phyloP scores from a whole-genome alignment of 306 rosid genomes.

The Adenanthera pavonina region DNA sequence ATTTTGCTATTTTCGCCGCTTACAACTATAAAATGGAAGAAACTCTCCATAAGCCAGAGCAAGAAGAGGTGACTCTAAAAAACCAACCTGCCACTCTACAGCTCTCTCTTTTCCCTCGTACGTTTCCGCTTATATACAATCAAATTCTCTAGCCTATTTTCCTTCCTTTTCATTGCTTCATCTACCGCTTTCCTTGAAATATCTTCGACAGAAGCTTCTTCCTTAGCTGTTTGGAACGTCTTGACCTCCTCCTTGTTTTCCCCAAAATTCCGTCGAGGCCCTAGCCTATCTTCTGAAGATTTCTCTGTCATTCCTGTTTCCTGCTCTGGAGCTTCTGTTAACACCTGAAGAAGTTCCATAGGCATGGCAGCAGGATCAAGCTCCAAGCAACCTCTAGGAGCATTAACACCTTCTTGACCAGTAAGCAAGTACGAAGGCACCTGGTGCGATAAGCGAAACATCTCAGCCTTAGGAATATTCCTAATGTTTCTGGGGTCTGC shows the following conservation, averaged over 20 bases:
- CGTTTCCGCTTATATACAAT: constrained; percentile 54
- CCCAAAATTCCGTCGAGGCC: not conserved
- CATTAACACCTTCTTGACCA: constrained; percentile 74
- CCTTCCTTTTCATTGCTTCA: constrained; percentile 29
- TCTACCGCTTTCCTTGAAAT: constrained; percentile 1
- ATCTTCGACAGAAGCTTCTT: constrained; percentile 29
- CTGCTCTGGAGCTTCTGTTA: constrained; percentile 49
- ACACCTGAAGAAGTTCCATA: constrained; percentile 67
- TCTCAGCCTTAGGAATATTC: constrained; percentile 71
- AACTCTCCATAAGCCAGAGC: not conserved
- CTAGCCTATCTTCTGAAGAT: not conserved
- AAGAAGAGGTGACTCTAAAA: not conserved
- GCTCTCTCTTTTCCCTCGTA: constrained; percentile 32
- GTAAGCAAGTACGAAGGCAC: constrained; percentile 74
- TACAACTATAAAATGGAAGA: not conserved
- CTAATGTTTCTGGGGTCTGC: constrained; percentile 64
- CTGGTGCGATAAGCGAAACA: constrained; percentile 83
- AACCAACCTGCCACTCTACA: constrained; percentile 27
- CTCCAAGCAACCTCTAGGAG: constrained; percentile 93
- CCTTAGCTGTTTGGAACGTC: constrained; percentile 12
- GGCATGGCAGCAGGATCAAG: constrained; percentile 95
- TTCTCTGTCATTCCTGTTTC: constrained; percentile 35
- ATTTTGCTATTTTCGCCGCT: not conserved
- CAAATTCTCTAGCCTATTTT: constrained; percentile 22
- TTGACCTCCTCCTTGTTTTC: constrained; percentile 28